Evolutionary conservation across 495 filamentous ascomycete species (phyloP).

Genomic region (Tuber microsphaerosporum): DNA sequence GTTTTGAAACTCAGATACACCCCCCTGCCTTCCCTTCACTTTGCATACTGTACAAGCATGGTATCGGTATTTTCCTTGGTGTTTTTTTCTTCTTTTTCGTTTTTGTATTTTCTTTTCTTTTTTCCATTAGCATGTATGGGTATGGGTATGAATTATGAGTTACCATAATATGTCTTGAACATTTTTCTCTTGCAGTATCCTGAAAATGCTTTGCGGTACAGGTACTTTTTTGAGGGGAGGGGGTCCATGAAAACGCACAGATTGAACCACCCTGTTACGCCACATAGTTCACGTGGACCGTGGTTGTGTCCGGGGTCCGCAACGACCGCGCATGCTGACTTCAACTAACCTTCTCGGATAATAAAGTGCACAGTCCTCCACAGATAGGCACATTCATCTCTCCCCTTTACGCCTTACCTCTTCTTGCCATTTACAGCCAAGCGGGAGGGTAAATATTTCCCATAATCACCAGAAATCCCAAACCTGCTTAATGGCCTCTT

Average conservation of each 20-base stretch:
- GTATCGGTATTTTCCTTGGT: background rate
- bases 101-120: background rate
- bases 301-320: constrained; percentile 32
- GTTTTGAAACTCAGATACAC: background rate
- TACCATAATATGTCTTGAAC: background rate
- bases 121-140: background rate
- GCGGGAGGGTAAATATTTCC: constrained; percentile 38
- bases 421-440: constrained; percentile 34
- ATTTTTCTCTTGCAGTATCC: background rate
- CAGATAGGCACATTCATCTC: constrained; percentile 35
- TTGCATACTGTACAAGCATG: background rate
- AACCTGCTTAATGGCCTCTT: constrained; percentile 38
- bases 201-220: background rate
- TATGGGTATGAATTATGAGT: background rate
- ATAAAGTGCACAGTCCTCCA: constrained; percentile 35
- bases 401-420: constrained; percentile 37
- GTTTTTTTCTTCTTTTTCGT: background rate
- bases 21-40: background rate
- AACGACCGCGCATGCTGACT: constrained; percentile 21
- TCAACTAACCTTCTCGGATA: constrained; percentile 32
- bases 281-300: constrained; percentile 35
- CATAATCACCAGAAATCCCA: constrained; percentile 32
- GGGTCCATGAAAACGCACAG: background rate
- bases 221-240: background rate
- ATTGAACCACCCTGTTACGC: constrained; percentile 21